Conservation (phyloP, 2,329 filamentous ascomycete species). For the Calcarisporium arbuscula region DNA sequence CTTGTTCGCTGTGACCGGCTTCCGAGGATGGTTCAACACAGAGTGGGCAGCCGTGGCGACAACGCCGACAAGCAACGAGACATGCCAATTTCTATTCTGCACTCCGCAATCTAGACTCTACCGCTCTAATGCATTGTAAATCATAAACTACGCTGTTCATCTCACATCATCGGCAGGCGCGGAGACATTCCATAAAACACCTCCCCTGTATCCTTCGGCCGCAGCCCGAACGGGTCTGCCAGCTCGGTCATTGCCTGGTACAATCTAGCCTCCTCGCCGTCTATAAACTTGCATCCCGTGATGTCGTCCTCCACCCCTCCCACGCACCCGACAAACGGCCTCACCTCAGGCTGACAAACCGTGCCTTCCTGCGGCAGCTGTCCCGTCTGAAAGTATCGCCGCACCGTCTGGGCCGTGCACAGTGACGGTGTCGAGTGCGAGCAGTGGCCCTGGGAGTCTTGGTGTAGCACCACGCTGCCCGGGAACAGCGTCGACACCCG, state of each 20-base stretch:
- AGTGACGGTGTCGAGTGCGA: slow-evolving; percentile 9
- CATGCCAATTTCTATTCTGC: too few relatives aligned
- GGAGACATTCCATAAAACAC: too few relatives aligned
- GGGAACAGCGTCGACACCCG: slow-evolving; percentile 11
- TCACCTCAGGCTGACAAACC: slow-evolving; percentile 10
- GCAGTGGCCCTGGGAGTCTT: slow-evolving; percentile 16
- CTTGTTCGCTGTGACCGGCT: too few relatives aligned
- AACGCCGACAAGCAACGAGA: too few relatives aligned
- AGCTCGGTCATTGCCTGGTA: slow-evolving; percentile 4
- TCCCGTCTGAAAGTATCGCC: slow-evolving; percentile 14
- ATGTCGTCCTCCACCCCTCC: neutral
- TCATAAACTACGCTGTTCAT: too few relatives aligned
- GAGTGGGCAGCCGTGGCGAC: too few relatives aligned
- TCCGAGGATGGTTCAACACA: too few relatives aligned
- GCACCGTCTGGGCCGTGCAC: slow-evolving; percentile 10
- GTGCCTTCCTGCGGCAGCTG: slow-evolving; percentile 11
- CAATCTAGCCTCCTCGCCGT: slow-evolving; percentile 5
- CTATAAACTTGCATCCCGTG: slow-evolving; percentile 3
- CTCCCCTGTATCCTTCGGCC: too few relatives aligned
- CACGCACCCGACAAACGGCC: slow-evolving; percentile 6
- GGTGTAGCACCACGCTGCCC: slow-evolving; percentile 15
- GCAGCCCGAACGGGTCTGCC: slow-evolving; percentile 5
- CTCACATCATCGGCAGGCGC: too few relatives aligned
- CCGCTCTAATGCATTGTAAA: too few relatives aligned
- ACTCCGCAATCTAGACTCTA: too few relatives aligned